These are phyloP conservation scores for Proliferodiscus dingleyae DNA, from an alignment of 2,329 filamentous ascomycete genomes.

Conservation along the genomic window DNA sequence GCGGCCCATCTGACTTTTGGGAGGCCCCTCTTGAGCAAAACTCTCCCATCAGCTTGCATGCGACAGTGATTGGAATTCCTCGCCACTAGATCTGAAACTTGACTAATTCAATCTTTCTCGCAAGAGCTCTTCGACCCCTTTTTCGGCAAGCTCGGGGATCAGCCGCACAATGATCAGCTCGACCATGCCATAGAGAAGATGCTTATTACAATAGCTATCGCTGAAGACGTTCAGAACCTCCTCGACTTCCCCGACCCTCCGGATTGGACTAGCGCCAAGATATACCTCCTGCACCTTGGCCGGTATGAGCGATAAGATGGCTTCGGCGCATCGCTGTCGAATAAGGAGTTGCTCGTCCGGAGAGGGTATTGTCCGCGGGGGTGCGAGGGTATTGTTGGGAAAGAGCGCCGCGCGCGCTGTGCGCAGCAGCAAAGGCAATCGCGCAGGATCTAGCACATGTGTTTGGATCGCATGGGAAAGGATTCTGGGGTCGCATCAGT, in stretches of 20 bases:
- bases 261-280: conserved; percentile 38
- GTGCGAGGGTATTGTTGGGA: conserved; percentile 73
- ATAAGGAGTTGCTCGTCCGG: conserved; percentile 57
- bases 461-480: conserved; percentile 53
- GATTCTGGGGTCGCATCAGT: conserved; percentile 23
- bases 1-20: conserved; percentile 26
- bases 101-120: conserved; percentile 59
- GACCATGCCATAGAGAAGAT: conserved; percentile 76
- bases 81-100: neutral
- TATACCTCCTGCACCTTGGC: conserved; percentile 30
- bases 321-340: conserved; percentile 61
- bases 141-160: conserved; percentile 76
- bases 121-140: conserved; percentile 66
- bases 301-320: conserved; percentile 46
- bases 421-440: conserved; percentile 63
- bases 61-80: neutral
- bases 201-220: conserved; percentile 88
- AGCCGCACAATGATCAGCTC: conserved; percentile 78
- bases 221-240: conserved; percentile 67
- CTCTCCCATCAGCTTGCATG: neutral
- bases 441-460: conserved; percentile 57
- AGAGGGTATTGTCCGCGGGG: conserved; percentile 56
- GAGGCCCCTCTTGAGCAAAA: conserved; percentile 25
- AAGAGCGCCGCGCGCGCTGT: conserved; percentile 75
- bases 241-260: conserved; percentile 36